Evolutionary conservation across 73 alveolate genomes (phyloP).

Genomic region (Uronychia binucleata): DNA sequence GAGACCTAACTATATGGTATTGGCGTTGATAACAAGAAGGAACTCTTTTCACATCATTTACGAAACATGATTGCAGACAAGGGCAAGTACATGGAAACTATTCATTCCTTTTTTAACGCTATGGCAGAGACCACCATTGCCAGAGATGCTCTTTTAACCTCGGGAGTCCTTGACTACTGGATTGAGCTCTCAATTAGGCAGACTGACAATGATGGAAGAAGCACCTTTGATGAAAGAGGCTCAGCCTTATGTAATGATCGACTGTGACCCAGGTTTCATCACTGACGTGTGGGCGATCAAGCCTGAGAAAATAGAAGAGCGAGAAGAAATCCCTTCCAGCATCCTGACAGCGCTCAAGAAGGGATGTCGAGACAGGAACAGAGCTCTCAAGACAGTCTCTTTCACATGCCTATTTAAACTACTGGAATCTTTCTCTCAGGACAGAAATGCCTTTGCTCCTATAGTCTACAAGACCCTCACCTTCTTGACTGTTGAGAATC

Average conservation of each 20-base stretch:
- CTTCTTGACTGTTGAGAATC: slow-evolving; percentile 88
- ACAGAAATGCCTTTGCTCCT: slow-evolving; percentile 93
- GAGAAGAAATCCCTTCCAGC: slow-evolving; percentile 44
- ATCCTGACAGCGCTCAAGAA: slow-evolving; percentile 62
- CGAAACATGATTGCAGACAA: slow-evolving; percentile 14
- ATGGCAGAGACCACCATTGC: slow-evolving; percentile 16
- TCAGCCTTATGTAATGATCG: slow-evolving; percentile 40
- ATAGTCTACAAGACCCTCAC: slow-evolving; percentile 90
- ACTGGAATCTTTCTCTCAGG: slow-evolving; percentile 74
- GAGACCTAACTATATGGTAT: slow-evolving; percentile 36
- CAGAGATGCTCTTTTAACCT: slow-evolving; percentile 17
- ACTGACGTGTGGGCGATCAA: slow-evolving; percentile 74
- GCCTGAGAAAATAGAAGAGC: slow-evolving; percentile 58
- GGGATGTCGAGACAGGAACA: slow-evolving; percentile 74
- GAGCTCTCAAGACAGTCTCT: slow-evolving; percentile 37
- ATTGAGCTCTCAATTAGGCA: slow-evolving; percentile 29
- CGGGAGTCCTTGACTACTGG: slow-evolving; percentile 65
- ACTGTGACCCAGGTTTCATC: slow-evolving; percentile 33
- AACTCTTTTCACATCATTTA: slow-evolving; percentile 52
- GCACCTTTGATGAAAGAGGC: slow-evolving; percentile 48
- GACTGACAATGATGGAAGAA: slow-evolving; percentile 48
- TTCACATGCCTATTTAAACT: slow-evolving; percentile 61
- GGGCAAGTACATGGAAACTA: slow-evolving; percentile 14
- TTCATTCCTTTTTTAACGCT: slow-evolving; percentile 23
- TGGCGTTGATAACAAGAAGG: not conserved